phyloP scores from a whole-genome alignment of 176 grass and related monocot species.

The Raddia distichophylla region DNA sequence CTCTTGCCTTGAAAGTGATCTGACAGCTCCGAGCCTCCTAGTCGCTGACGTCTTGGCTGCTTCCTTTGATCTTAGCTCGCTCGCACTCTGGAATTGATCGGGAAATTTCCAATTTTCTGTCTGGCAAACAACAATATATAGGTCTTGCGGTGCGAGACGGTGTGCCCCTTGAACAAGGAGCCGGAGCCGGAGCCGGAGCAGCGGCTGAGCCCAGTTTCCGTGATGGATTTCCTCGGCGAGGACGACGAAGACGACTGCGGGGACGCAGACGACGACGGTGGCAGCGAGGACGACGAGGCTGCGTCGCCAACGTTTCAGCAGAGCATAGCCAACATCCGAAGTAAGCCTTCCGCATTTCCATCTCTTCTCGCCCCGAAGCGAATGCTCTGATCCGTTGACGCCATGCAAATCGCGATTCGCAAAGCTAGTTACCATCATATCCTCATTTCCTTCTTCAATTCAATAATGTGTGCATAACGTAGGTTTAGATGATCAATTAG shows the following conservation, averaged over 20 bases:
- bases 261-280: neutral
- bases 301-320: constrained; percentile 50
- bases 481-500: neutral
- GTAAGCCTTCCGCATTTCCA: constrained; percentile 43
- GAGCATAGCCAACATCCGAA: constrained; percentile 55
- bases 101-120: neutral
- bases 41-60: neutral
- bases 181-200: constrained; percentile 46
- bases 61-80: neutral
- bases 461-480: neutral
- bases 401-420: constrained; percentile 6
- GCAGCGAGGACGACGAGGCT: neutral
- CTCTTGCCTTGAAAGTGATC: neutral
- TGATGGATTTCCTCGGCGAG: constrained; percentile 77
- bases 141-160: neutral
- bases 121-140: neutral
- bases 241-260: constrained; percentile 50
- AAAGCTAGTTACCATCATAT: neutral
- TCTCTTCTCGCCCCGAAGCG: constrained; percentile 8
- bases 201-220: constrained; percentile 68
- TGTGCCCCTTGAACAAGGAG: constrained; percentile 39
- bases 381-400: constrained; percentile 24
- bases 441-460: too few relatives aligned
- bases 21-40: too few relatives aligned
- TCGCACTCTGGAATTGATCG: neutral